Base-by-base conservation (phyloP, 768 basidiomycete species). In the Strobilomyces echinocephalus region DNA sequence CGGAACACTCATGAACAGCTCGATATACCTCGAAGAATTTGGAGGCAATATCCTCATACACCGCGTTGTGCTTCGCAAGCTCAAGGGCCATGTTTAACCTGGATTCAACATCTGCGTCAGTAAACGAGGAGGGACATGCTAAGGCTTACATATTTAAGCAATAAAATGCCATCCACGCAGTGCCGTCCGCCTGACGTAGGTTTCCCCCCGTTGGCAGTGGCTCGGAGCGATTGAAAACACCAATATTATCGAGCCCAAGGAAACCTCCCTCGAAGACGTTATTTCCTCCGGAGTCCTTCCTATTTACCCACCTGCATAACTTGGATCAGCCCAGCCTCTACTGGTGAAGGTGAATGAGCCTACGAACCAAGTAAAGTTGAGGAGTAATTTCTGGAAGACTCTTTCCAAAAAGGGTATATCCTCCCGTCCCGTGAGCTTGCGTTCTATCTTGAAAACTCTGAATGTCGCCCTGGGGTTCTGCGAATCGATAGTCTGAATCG, bases 131-230 rank as follows among this genome's bases (percentile, higher is more conserved):
- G 18, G 39, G 16, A 14, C 10, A 54, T 40, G 35, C 33, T 9
- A 46, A 34, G 28, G 62, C 82, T 61, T 55, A 91, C 97, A 98
- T 98, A 65, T 97, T 97, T 53, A 98, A 72, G 60, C 87, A 93
- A 71, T 95, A 99, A 75, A 98, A 99, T 31, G 94, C 97, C 97
- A 99, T 99, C 97, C 97, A 99, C 0, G 95, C 92, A 7, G 97
- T 99, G 9, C 95, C 95, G 67, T 99, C 97, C 8, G 97, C 94
- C 73, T 99, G 97, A 50, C 95, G 93, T 54, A 99, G 76, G 16
- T 74, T 82, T 9, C 97, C 97, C 33, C 95, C 95, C 6, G 95
- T 97, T 8, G 97, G 97, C 24, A 99, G 73, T 26, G 93, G 91
- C 69, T 99, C 97, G 2, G 93, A 97, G 44, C 97, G 87, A 73